These are phyloP conservation scores for Yamadazyma jaroonii DNA, from an alignment of 1,139 yeast species.

Conservation along the genomic window DNA sequence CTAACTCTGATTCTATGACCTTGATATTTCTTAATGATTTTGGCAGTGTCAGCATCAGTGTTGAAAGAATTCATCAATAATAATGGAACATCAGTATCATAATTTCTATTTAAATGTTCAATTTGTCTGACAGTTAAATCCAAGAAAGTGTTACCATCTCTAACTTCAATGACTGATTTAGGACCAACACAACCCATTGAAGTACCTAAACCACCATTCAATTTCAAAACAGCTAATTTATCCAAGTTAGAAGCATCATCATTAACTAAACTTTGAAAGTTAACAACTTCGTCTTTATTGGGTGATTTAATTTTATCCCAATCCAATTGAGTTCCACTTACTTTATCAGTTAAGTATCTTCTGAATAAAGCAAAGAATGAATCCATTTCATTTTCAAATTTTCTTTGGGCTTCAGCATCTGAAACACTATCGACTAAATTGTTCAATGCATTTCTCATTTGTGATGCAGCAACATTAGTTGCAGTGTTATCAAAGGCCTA, in stretches of 20 bases:
- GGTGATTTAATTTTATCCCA: conserved; percentile 98
- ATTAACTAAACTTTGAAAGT: conserved; percentile 53
- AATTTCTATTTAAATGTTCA: conserved; percentile 88
- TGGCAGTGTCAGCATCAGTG: conserved; percentile 93
- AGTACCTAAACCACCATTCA: conserved; percentile 98
- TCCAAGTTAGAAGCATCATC: conserved; percentile 50
- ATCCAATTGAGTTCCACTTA: conserved; percentile 77
- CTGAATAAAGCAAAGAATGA: conserved; percentile 90
- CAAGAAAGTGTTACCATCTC: conserved; percentile 96
- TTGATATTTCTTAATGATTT: conserved; percentile 92
- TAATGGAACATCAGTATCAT: conserved; percentile 92
- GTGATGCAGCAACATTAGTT: conserved; percentile 94
- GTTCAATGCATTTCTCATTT: conserved; percentile 96
- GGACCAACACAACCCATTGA: conserved; percentile 99
- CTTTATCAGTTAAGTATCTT: conserved; percentile 87
- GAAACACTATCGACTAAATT: conserved; percentile 78
- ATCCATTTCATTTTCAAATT: conserved; percentile 92
- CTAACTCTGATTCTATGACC: conserved; percentile 94
- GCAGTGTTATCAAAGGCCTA: conserved; percentile 94
- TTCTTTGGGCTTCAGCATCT: conserved; percentile 51
- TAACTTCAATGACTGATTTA: conserved; percentile 94
- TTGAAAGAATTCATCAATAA: conserved; percentile 97
- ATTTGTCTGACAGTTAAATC: conserved; percentile 96
- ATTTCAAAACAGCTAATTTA: conserved; percentile 90
- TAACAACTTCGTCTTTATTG: conserved; percentile 79